Conservation (phyloP, 2,329 filamentous ascomycete genomes). For the Diaporthe nobilis region DNA sequence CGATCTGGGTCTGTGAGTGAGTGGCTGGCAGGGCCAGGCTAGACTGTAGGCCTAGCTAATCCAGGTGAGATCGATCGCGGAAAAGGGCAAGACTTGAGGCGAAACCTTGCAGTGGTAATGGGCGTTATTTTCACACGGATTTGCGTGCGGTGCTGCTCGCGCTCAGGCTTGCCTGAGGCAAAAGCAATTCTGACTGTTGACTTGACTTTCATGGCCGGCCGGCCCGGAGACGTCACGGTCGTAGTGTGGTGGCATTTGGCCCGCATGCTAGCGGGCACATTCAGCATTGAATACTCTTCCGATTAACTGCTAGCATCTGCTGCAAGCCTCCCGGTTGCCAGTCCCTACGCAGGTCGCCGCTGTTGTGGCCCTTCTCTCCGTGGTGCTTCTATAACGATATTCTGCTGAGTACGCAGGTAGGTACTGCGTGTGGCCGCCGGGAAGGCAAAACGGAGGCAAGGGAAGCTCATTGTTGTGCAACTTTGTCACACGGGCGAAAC, state of each 20-base stretch:
- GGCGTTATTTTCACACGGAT: not conserved
- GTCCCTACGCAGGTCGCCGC: conserved; percentile 12
- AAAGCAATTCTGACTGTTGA: not conserved
- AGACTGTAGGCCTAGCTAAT: not conserved
- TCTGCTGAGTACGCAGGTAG: not conserved
- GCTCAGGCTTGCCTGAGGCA: conserved; percentile 23
- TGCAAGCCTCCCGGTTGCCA: conserved; percentile 27
- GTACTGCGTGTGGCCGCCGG: conserved; percentile 36
- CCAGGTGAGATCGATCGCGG: conserved; percentile 8
- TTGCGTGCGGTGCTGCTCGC: not conserved
- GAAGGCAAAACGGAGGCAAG: not conserved
- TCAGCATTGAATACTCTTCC: not conserved
- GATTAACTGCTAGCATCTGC: conserved; percentile 25
- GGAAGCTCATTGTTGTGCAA: conserved; percentile 12
- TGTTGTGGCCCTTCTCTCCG: conserved; percentile 11
- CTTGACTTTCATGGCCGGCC: conserved; percentile 23
- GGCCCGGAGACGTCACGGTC: conserved; percentile 15
- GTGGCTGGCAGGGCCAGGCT: conserved; percentile 11
- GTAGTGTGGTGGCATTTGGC: not conserved
- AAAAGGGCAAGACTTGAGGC: conserved; percentile 3
- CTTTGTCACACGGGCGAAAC: conserved; percentile 10
- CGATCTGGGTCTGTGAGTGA: conserved; percentile 19
- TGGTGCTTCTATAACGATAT: not conserved
- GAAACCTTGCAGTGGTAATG: conserved; percentile 5
- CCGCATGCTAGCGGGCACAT: conserved; percentile 2